Conservation (phyloP, 2,329 filamentous ascomycete species). For the Aspergillus persii region DNA sequence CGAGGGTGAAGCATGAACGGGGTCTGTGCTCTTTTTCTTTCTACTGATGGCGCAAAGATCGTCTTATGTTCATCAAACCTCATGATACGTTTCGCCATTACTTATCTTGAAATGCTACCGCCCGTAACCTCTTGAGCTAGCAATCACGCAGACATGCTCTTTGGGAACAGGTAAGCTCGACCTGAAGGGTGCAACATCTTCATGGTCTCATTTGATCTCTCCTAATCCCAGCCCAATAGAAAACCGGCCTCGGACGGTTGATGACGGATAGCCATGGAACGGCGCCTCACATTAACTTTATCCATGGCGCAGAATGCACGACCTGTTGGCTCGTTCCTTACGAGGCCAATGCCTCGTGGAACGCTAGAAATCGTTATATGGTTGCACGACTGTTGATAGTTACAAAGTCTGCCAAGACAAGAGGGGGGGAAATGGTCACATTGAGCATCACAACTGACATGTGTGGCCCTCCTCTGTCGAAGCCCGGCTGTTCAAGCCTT, state of each 20-base stretch:
- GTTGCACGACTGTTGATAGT: slow-evolving; percentile 15
- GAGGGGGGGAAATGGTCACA: background rate
- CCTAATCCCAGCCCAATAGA: slow-evolving; percentile 6
- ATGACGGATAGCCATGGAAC: slow-evolving; percentile 3
- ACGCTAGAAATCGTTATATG: slow-evolving; percentile 13
- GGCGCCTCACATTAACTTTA: slow-evolving; percentile 16
- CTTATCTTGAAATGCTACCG: background rate
- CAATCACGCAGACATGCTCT: background rate
- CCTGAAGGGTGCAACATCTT: slow-evolving; percentile 7
- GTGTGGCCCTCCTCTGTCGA: background rate
- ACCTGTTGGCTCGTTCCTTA: slow-evolving; percentile 11
- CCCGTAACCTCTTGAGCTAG: background rate
- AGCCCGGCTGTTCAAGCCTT: background rate
- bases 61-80: background rate
- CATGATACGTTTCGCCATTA: slow-evolving; percentile 3
- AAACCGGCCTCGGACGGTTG: slow-evolving; percentile 1
- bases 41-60: background rate
- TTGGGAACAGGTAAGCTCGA: background rate
- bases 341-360: slow-evolving; percentile 14
- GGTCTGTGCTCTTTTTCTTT: background rate
- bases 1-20: background rate
- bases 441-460: background rate
- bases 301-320: background rate
- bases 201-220: background rate
- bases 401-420: background rate